Base-by-base conservation (phyloP, 192 early-diverging fungal species). In the Kickxella alabastrina region DNA sequence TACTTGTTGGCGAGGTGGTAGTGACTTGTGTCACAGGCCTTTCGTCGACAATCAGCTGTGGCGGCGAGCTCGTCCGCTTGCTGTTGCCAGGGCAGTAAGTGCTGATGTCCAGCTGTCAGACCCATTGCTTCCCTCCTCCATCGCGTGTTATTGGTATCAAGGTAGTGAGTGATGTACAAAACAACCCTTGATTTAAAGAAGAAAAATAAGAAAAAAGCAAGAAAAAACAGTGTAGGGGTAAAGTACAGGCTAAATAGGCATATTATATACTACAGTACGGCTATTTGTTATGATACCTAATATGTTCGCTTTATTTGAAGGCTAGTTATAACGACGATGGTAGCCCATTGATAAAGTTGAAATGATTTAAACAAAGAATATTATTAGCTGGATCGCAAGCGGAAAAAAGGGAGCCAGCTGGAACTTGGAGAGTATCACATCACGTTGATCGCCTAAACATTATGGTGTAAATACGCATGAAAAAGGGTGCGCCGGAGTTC, bases 31-130 rank as follows among this genome's bases (percentile, higher is more conserved):
- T 32, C 31, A 12, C 31, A 32, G 12, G 6, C 31, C 12, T 12
- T 12, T 6, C 6, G 31, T 32, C 31, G 6, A 32, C 31, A 6
- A 32, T 44, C 7, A 26, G 13, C 21, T 25, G 21, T 23, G 43
- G 25, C 8, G 43, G 10, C 13, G 43, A 24, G 8, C 21, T 14
- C 4, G 43, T n/a, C 25, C 24, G 21, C 25, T 24, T 44, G 43
- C 43, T 44, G 3, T 14, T 24, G 43, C 43, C 19, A 44, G 24
- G 4, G 43, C 43, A 14, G 22, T 44, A 19, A 44, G 23, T 4
- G 43, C 43, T 24, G n/a, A 12, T 14, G 43, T 44, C 43, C 43
- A 44, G 43, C 43, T 44, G 19, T 23, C 43, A 44, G n/a, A 44
- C 12, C 10, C 25, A 13, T 24, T 6, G 25, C 43, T 44, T 4